Conservation (phyloP, 306 rosid genomes). For the Rubus parviflorus region DNA sequence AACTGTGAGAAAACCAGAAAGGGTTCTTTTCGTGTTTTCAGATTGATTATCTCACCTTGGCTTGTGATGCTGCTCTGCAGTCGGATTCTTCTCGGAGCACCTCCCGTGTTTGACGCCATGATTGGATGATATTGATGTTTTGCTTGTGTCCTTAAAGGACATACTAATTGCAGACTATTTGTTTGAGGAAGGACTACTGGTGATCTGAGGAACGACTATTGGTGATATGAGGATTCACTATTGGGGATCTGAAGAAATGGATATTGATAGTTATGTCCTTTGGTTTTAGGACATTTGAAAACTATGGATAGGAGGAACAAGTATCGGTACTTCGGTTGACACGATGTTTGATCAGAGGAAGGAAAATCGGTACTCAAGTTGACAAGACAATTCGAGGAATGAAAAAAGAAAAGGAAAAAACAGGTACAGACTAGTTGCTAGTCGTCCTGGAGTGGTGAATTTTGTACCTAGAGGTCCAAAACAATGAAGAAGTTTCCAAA, state of each 20-base stretch:
- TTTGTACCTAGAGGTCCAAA: not conserved
- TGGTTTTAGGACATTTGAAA: not conserved
- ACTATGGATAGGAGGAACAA: not conserved
- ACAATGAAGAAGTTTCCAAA: slow-evolving; percentile 4
- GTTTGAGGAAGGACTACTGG: not conserved
- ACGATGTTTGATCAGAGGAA: not conserved
- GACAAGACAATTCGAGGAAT: slow-evolving; percentile 1
- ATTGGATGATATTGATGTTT: not conserved
- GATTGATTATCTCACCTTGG: slow-evolving; percentile 47
- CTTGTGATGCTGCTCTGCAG: slow-evolving; percentile 5
- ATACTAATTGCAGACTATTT: not conserved
- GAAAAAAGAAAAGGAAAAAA: not conserved
- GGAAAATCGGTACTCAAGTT: not conserved
- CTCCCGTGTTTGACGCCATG: not conserved
- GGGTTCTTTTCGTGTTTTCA: not conserved
- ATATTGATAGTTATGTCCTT: not conserved
- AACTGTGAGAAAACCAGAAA: slow-evolving; percentile 7
- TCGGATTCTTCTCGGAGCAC: slow-evolving; percentile 16
- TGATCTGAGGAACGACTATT: not conserved
- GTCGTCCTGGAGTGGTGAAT: not conserved
- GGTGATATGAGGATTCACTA: not conserved
- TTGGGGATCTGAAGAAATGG: not conserved
- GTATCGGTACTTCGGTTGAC: not conserved
- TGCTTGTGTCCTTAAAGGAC: not conserved
- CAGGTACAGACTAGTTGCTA: not conserved